Evolutionary conservation across 495 filamentous ascomycete genomes (phyloP), one percentile per base, ranked within the genome.

Genomic region (Penicillium lividum): DNA sequence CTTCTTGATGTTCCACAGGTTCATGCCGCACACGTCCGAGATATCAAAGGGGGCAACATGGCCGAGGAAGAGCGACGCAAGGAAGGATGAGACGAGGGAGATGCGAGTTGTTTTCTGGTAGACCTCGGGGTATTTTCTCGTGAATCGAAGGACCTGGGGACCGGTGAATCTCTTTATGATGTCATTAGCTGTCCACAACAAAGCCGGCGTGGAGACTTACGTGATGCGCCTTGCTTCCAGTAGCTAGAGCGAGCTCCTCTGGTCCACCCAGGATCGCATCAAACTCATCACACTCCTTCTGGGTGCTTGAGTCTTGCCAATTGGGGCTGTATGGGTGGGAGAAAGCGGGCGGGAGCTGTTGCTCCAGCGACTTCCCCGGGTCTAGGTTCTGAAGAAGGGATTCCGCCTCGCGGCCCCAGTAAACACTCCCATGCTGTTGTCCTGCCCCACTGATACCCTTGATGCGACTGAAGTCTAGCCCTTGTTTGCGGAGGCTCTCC

Each of bases 281-380:
- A 68, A 97, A 97, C 38, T 80, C 77, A 65, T 97, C 92, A 72
- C 93, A 97, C 71, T 98, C 89, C 50, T 78, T 77, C 77, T 97
- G 92, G 0, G 94, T 98, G 71, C 91, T 96, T 46, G 90, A 85
- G 71, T 98, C 94, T 73, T 98, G 94, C 94, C 94, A 98, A 73
- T 98, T 98, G 7, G 94, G 94, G 56, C 89, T 92, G 74, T 84
- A 92, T 7, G 88, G 87, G 71, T 95, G 89, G 7, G 91, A 89
- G 68, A 98, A 96, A 0, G 88, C 91, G 1, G 72, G 74, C 11
- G 74, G 72, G n/a, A 93, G 73, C 73, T 94, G 90, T 44, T 88
- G 84, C 40, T 91, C 82, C 25, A 93, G 75, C 2, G 76, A 64
- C 68, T 81, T 83, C 40, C 69, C 73, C 5, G 81, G 58, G 63